Conservation (phyloP, 306 rosid species). For the Geum urbanum region DNA sequence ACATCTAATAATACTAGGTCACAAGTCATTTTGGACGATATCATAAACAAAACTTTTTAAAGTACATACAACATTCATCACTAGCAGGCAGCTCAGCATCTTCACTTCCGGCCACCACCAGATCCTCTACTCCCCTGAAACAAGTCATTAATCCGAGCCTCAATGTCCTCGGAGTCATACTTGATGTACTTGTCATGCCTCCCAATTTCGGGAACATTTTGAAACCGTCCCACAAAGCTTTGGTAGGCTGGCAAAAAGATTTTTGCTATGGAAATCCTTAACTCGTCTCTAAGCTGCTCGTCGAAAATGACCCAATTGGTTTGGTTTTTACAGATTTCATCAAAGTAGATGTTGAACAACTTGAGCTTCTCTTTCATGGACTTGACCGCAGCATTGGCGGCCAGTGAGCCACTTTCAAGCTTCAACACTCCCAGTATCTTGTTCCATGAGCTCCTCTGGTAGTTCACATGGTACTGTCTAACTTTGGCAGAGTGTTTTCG, state of each 20-base stretch:
- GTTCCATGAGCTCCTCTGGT: slow-evolving; percentile 84
- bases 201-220: slow-evolving; percentile 48
- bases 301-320: slow-evolving; percentile 67
- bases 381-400: slow-evolving; percentile 41
- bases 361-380: slow-evolving; percentile 74
- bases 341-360: slow-evolving; percentile 58
- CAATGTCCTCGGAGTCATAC: slow-evolving; percentile 50
- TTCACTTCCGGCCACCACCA: slow-evolving; percentile 53
- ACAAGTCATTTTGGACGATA: slow-evolving; percentile 24
- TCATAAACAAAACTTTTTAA: slow-evolving; percentile 28
- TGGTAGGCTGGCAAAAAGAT: slow-evolving; percentile 63
- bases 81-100: slow-evolving; percentile 27
- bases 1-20: slow-evolving; percentile 22
- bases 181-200: slow-evolving; percentile 54
- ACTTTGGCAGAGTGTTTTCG: slow-evolving; percentile 69
- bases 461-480: slow-evolving; percentile 55
- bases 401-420: slow-evolving; percentile 48
- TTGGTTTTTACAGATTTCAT: slow-evolving; percentile 61
- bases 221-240: slow-evolving; percentile 58
- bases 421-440: slow-evolving; percentile 56
- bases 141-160: slow-evolving; percentile 49
- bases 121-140: slow-evolving; percentile 59
- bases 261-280: slow-evolving; percentile 53
- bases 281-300: slow-evolving; percentile 68
- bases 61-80: slow-evolving; percentile 33